Percentiles rank a stretch among this genome's conserved stretches.
Conservation (phyloP, 1,284 basidiomycete species). For the Stygiomarasmius scandens region DNA sequence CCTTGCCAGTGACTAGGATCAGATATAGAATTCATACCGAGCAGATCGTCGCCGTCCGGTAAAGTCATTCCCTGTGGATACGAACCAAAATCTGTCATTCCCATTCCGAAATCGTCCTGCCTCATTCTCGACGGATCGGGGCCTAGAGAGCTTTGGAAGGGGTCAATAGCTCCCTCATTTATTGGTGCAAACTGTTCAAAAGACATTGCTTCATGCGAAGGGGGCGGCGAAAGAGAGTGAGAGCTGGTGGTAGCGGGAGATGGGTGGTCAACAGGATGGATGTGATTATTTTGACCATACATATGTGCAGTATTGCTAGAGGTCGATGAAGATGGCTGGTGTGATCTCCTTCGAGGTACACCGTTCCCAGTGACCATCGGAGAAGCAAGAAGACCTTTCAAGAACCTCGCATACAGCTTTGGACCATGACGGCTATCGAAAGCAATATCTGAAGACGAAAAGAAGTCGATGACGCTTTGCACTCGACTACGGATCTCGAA, state of each 20-base stretch:
- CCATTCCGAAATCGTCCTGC: constrained; percentile 1
- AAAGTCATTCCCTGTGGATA: constrained; percentile 3
- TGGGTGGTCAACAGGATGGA: constrained; percentile 27
- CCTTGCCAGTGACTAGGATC: constrained; percentile 13
- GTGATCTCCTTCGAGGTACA: constrained; percentile 13
- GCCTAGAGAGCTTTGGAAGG: constrained; percentile 8
- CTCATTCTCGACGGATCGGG: neutral
- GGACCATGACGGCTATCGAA: constrained; percentile 79
- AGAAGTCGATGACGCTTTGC: constrained; percentile 64
- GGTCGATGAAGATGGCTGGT: constrained; percentile 21
- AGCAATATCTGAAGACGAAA: constrained; percentile 65
- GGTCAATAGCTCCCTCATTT: constrained; percentile 8
- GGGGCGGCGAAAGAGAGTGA: constrained; percentile 43
- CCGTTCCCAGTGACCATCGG: constrained; percentile 30
- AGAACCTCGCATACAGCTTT: constrained; percentile 74
- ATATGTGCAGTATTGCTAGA: neutral
- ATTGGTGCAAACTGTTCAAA: constrained; percentile 50
- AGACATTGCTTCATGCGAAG: constrained; percentile 44
- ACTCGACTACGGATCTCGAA: constrained; percentile 62
- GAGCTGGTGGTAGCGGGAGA: constrained; percentile 34
- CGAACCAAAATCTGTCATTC: neutral
- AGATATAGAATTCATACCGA: constrained; percentile 10
- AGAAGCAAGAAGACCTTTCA: constrained; percentile 65
- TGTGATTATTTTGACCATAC: constrained; percentile 14
- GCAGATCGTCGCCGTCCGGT: constrained; percentile 12